These are phyloP conservation scores for Alternaria arborescens DNA, from an alignment of 2,329 filamentous ascomycete genomes.

Conservation along the genomic window DNA sequence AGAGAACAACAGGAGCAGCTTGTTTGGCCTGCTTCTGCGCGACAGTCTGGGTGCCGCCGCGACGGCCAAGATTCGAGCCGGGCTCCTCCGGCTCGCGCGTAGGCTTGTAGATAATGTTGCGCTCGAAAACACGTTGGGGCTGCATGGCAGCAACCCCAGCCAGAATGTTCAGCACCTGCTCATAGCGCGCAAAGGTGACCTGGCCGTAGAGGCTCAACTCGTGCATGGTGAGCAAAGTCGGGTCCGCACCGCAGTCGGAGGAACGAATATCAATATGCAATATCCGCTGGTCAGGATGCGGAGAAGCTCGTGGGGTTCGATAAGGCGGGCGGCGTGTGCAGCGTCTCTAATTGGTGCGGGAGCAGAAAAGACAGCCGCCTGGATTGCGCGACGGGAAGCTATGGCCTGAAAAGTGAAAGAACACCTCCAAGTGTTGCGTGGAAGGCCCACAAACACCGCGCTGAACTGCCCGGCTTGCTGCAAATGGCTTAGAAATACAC, in stretches of 20 bases:
- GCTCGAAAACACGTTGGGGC: slow-evolving; percentile 63
- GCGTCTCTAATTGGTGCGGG: slow-evolving; percentile 33
- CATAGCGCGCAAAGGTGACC: slow-evolving; percentile 64
- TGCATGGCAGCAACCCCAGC: slow-evolving; percentile 69
- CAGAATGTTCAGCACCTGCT: slow-evolving; percentile 68
- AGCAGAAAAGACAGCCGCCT: slow-evolving; percentile 20
- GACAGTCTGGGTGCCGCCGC: slow-evolving; percentile 51
- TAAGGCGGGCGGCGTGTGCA: slow-evolving; percentile 28
- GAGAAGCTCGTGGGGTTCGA: slow-evolving; percentile 38
- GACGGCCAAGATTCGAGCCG: slow-evolving; percentile 43
- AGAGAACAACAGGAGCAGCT: slow-evolving; percentile 58
- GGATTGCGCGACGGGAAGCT: slow-evolving; percentile 29
- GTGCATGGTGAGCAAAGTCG: slow-evolving; percentile 59
- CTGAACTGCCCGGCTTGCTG: slow-evolving; percentile 14
- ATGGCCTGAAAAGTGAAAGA: slow-evolving; percentile 28
- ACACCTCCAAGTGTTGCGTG: slow-evolving; percentile 24
- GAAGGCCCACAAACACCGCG: slow-evolving; percentile 23
- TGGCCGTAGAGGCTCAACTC: slow-evolving; percentile 69
- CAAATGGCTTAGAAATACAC: slow-evolving; percentile 23
- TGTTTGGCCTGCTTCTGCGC: slow-evolving; percentile 41
- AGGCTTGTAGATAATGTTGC: slow-evolving; percentile 67
- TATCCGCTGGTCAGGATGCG: slow-evolving; percentile 33
- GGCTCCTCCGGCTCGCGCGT: slow-evolving; percentile 56
- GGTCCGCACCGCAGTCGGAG: slow-evolving; percentile 24
- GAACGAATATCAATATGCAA: slow-evolving; percentile 35